Evolutionary conservation across 1,284 basidiomycete species (phyloP).

Genomic region (Salmacisia buchloeana): DNA sequence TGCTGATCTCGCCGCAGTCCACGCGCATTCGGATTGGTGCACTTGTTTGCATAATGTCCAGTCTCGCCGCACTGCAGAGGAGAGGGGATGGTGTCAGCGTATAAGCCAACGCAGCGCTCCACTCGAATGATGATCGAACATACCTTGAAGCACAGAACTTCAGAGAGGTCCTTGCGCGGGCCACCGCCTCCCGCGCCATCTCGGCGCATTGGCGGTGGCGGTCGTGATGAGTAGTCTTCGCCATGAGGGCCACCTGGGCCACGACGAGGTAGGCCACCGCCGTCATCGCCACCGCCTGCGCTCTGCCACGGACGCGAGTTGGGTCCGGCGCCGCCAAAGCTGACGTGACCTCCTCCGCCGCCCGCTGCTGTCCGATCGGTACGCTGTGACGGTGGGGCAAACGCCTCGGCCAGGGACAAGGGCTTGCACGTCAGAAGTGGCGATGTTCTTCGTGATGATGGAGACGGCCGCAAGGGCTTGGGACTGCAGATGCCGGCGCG

Average conservation of each 20-base stretch:
- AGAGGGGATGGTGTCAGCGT: background rate
- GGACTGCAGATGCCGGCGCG: constrained; percentile 17
- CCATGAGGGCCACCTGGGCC: background rate
- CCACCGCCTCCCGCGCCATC: constrained; percentile 17
- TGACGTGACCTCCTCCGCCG: constrained; percentile 9
- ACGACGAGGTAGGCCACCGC: constrained; percentile 5
- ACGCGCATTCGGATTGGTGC: constrained; percentile 35
- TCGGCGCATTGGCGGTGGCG: background rate
- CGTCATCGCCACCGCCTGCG: constrained; percentile 17
- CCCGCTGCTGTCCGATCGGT: constrained; percentile 4
- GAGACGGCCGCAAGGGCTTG: constrained; percentile 41
- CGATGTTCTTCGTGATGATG: constrained; percentile 39
- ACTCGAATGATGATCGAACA: background rate
- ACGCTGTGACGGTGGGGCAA: constrained; percentile 20
- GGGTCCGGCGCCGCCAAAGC: constrained; percentile 17
- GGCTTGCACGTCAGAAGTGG: constrained; percentile 44
- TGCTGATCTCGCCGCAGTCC: constrained; percentile 16
- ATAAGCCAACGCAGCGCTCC: no score
- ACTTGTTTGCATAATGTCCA: constrained; percentile 48
- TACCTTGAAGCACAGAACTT: constrained; percentile 45
- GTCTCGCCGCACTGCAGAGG: constrained; percentile 39
- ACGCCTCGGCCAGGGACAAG: constrained; percentile 42
- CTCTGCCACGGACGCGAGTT: constrained; percentile 17
- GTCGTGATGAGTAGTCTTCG: background rate
- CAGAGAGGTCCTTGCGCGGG: constrained; percentile 32